Conservation (phyloP, 495 filamentous ascomycete species). For the Lasiosphaeris hirsuta region DNA sequence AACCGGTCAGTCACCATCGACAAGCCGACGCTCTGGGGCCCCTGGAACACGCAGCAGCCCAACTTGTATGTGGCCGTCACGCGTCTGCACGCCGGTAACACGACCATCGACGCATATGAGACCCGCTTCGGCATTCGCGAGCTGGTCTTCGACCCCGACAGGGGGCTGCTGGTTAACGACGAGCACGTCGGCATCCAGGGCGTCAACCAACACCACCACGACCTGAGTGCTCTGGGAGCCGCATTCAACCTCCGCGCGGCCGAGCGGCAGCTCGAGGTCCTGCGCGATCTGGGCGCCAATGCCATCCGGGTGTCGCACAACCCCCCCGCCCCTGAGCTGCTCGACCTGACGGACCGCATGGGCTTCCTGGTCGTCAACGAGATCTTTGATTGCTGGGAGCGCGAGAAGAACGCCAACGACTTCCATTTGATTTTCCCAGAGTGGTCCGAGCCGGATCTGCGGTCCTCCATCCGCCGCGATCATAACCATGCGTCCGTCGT, state of each 20-base stretch:
- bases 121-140: slow-evolving; percentile 48
- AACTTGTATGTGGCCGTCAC: slow-evolving; percentile 48
- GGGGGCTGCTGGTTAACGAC: slow-evolving; percentile 42
- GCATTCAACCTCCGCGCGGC: slow-evolving; percentile 46
- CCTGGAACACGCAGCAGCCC: slow-evolving; percentile 40
- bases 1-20: slow-evolving; percentile 32
- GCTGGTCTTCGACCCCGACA: slow-evolving; percentile 33
- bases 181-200: slow-evolving; percentile 39
- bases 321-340: slow-evolving; percentile 50
- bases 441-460: slow-evolving; percentile 49
- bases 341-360: slow-evolving; percentile 54
- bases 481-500: slow-evolving; percentile 52
- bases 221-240: slow-evolving; percentile 44
- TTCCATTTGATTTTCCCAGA: slow-evolving; percentile 46
- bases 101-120: slow-evolving; percentile 42
- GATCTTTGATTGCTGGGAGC: slow-evolving; percentile 47
- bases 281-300: slow-evolving; percentile 49
- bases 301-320: slow-evolving; percentile 50
- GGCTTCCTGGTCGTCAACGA: slow-evolving; percentile 57
- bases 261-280: slow-evolving; percentile 42
- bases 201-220: slow-evolving; percentile 43
- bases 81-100: slow-evolving; percentile 20
- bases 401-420: slow-evolving; percentile 41
- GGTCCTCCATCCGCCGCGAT: slow-evolving; percentile 45
- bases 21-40: slow-evolving; percentile 47